These are phyloP conservation scores for Sporothrix curviconia DNA, from an alignment of 2,329 filamentous ascomycete genomes.

Conservation along the genomic window DNA sequence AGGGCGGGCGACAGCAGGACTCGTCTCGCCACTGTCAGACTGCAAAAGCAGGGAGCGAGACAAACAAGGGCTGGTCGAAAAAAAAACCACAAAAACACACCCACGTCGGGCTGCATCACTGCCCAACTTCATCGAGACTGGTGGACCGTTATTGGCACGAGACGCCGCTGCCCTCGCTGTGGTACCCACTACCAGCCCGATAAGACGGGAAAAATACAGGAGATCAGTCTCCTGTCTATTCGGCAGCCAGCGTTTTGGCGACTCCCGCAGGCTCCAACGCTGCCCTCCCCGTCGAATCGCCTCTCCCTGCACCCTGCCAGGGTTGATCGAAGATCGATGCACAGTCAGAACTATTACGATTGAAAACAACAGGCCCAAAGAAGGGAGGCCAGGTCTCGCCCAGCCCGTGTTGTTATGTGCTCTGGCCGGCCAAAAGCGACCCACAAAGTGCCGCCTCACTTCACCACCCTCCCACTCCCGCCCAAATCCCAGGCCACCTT, in stretches of 20 bases:
- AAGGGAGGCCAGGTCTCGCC: background rate
- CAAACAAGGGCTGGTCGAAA: conserved; percentile 5
- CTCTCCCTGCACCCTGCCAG: background rate
- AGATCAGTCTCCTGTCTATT: background rate
- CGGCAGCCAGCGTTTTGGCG: too few species aligned
- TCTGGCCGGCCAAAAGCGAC: background rate
- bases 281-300: background rate
- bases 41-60: background rate
- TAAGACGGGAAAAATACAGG: too few species aligned
- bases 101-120: conserved; percentile 16
- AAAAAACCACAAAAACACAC: too few species aligned
- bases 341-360: background rate
- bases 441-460: conserved; percentile 10
- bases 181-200: too few species aligned
- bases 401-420: background rate
- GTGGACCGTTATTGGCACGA: background rate
- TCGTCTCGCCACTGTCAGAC: conserved; percentile 8
- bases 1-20: background rate
- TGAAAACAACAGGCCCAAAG: background rate
- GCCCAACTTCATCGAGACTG: conserved; percentile 4
- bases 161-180: too few species aligned
- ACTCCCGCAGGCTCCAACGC: conserved; percentile 3
- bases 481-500: conserved; percentile 1
- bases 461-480: conserved; percentile 7
- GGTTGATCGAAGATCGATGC: too few species aligned